Evolutionary conservation across 148 eudicot species (phyloP), one percentile per base, ranked within the genome.

Genomic region (Drosera capensis): DNA sequence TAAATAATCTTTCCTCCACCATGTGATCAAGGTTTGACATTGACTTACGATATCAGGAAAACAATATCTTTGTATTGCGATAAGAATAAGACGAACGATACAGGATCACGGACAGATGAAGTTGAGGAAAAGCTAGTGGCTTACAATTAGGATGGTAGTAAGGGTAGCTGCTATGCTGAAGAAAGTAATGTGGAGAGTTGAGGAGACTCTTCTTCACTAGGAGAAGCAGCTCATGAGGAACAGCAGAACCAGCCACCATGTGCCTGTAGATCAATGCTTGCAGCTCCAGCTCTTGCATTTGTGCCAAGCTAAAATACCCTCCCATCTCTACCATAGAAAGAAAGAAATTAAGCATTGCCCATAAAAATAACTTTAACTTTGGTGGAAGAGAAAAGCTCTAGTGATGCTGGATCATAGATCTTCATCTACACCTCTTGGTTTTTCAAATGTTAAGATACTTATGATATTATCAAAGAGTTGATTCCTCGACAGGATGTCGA

Each of bases 271-370:
- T 58, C 42, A 50, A 15, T 49, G 55, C 60, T 43, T 59, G 51
- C 16, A 50, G 63, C 14, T 51, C 55, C 9, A 50, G 24, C 16
- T 50, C 63, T 4, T 43, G 56, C 63, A 94, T 80, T 66, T 88
- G 97, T 4, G 52, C 71, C 61, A 64, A 45, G 72, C 94, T 83
- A 61, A 88, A 88, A 53, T 65, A 66, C 50, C 84, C 72, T 55
- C 82, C 78, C 55, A 59, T 68, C 54, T 71, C 82, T 65, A 49
- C 14, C 50, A 44, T 17, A 25, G 0, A 31, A 14, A 9, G 14
- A 21, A 17, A 45, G 29, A 26, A 40, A 19, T 15, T 15, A 16
- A n/a, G 20, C 15, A 3, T 40, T 15, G 16, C n/a, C 5, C 43
- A 4, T 16, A 3, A 22, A 40, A 34, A 34, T 28, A 15, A n/a